Base-by-base conservation (phyloP, 345 rosid species). In the Rubroshorea leprosula region DNA sequence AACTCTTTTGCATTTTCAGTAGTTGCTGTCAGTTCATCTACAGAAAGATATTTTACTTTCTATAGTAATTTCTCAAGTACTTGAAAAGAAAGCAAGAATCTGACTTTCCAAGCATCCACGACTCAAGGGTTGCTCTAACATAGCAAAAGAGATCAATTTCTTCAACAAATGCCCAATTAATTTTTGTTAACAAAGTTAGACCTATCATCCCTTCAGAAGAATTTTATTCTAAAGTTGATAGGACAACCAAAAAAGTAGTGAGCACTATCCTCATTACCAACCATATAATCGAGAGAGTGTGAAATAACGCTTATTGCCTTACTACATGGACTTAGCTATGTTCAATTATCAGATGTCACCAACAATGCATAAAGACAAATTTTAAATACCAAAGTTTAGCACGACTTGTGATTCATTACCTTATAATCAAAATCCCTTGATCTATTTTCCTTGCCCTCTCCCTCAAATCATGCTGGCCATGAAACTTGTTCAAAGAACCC, bases 401-500 rank as follows among this genome's bases (percentile, higher is more conserved):
- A 39, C 3, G 9, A 7, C 12, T 5, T 39, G 17, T 51, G 29
- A 58, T 60, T 14, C 8, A 67, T 23, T 81, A 83, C 90, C 97
- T 90, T 73, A 90, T 94, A 62, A 94, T 68, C 79, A 94, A 76
- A 63, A 94, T 85, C 59, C 97, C 97, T 73, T 87, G 91, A 71
- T 85, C 96, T 61, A 94, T 11, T 63, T 94, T 85, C 72, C 71
- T 80, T 26, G 99, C 99, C 76, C 99, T 82, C 75, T 87, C 99
- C 75, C 96, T 70, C 43, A 87, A 65, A 55, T 97, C 89, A 90
- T 93, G 97, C 65, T 93, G 97, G 13, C 99, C 96, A 65, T 94
- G 88, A 70, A 90, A 94, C 82, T 87, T 85, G 95, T 87, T 90
- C 82, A 94, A 69, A 57, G 87, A 79, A 66, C 96, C 97, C 87